Base-by-base conservation (phyloP, 1,139 yeast genomes). In the Hansenula sp. region DNA sequence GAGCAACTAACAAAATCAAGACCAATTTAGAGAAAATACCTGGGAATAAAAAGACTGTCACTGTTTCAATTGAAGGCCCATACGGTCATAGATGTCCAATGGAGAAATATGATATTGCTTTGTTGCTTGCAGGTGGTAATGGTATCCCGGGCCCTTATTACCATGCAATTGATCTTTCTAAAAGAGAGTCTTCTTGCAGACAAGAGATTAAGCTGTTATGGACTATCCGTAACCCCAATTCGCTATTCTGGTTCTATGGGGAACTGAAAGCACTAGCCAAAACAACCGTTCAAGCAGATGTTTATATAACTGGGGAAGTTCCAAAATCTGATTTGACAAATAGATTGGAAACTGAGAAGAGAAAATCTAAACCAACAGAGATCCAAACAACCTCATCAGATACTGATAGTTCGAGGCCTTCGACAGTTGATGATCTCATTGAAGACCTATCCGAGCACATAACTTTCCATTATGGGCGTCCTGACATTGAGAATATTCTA, bases 71-170 rank as follows among this genome's bases (percentile, higher is more conserved):
- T 13, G 89, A 82, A 53, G 89, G 89, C 0, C 87, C 89, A 0
- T 83, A 82, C 55, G 84, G 88, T 50, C 61, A 65, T 50, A 60
- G 71, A 49, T 58, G 79, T 47, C 76, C 88, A 56, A 59, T 80
- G 40, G 73, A 73, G 44, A 69, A 76, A 45, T 84, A 76, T 57
- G 81, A 79, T 42, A 75, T 72, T 43, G 67, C 73, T 8, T 61
- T 82, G 17, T 68, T 84, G 40, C 54, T 85, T 43, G 80, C 84
- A 1, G 86, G 90, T 49, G 93, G 93, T 41, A 82, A 83, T 47
- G 96, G 95, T 53, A 72, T 87, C 50, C 85, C 95, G 9, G 84
- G 85, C 34, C 68, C 70, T n/a, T 59, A 60, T 38, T 57, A 63
- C 12, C 67, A 68, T 47, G 70, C 65, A 47, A 24, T 55, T 49